Evolutionary conservation across 2,329 filamentous ascomycete genomes (phyloP).

Genomic region (Tolypocladium album): DNA sequence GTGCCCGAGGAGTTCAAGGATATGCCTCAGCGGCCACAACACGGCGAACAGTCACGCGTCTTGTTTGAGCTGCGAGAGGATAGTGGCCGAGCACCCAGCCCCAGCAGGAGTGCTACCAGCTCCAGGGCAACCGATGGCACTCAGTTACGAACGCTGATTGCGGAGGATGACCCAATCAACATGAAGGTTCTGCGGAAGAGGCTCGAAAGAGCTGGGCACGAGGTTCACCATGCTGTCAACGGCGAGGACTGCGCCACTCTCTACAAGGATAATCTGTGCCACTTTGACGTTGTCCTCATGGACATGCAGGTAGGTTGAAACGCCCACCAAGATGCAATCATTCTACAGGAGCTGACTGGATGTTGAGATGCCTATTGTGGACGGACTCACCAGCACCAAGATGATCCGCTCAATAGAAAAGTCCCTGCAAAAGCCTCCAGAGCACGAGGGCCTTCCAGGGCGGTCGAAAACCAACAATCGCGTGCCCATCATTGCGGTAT

Average conservation of each 20-base stretch:
- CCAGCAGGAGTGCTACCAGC: conserved; percentile 13
- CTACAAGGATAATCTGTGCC: conserved; percentile 50
- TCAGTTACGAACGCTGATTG: conserved; percentile 57
- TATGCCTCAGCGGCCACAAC: conserved; percentile 17
- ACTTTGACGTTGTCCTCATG: conserved; percentile 78
- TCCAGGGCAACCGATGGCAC: conserved; percentile 9
- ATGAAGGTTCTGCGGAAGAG: conserved; percentile 72
- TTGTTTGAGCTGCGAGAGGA: conserved; percentile 26
- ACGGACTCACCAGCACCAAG: conserved; percentile 71
- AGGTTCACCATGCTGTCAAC: conserved; percentile 63
- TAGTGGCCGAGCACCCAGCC: conserved; percentile 1
- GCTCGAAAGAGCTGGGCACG: conserved; percentile 64
- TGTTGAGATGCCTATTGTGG: conserved; percentile 81
- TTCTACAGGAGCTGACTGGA: neutral
- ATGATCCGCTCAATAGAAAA: conserved; percentile 70
- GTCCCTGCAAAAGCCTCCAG: conserved; percentile 29
- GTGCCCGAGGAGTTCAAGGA: conserved; percentile 35
- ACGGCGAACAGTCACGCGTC: conserved; percentile 20
- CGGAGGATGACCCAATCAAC: conserved; percentile 84
- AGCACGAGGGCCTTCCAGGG: conserved; percentile 41
- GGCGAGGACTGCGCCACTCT: conserved; percentile 72
- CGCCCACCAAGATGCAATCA: neutral
- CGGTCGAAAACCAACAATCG: conserved; percentile 51
- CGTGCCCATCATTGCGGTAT: conserved; percentile 78
- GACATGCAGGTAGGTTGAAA: conserved; percentile 69